phyloP scores from a whole-genome alignment of 2,329 filamentous ascomycete genomes.

The Sporothrix brunneoviolacea region DNA sequence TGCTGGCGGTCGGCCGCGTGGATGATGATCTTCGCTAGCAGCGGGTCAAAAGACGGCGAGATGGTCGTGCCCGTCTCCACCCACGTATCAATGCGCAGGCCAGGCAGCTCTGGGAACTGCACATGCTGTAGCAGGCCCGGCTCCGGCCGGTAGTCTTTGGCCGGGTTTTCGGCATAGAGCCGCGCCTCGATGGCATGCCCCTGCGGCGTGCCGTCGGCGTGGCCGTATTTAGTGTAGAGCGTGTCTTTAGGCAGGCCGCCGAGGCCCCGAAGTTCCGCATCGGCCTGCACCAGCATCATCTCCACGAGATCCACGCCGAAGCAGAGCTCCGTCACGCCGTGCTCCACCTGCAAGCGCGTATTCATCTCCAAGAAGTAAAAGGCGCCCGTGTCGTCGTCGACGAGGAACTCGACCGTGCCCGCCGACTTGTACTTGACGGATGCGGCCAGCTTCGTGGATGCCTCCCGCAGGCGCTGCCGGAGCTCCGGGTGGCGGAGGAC shows the following conservation, averaged over 20 bases:
- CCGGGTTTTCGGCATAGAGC: constrained; percentile 45
- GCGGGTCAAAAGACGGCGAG: constrained; percentile 41
- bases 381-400: constrained; percentile 70
- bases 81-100: constrained; percentile 57
- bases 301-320: constrained; percentile 67
- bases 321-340: constrained; percentile 72
- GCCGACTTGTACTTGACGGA: constrained; percentile 26
- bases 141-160: constrained; percentile 50
- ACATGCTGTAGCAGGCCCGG: constrained; percentile 53
- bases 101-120: constrained; percentile 41
- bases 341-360: constrained; percentile 83
- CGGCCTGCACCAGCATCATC: constrained; percentile 33
- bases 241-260: constrained; percentile 5
- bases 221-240: background rate
- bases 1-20: constrained; percentile 34
- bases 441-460: constrained; percentile 17
- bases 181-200: constrained; percentile 28
- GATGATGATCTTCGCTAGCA: constrained; percentile 54
- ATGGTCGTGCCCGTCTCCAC: constrained; percentile 50
- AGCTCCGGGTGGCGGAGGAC: constrained; percentile 31
- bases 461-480: constrained; percentile 24
- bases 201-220: background rate
- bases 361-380: constrained; percentile 82
- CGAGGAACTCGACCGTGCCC: constrained; percentile 59
- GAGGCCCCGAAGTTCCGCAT: no score